Base-by-base conservation (phyloP, 192 early-diverging fungal genomes). In the Rhizophagus prolifer region DNA sequence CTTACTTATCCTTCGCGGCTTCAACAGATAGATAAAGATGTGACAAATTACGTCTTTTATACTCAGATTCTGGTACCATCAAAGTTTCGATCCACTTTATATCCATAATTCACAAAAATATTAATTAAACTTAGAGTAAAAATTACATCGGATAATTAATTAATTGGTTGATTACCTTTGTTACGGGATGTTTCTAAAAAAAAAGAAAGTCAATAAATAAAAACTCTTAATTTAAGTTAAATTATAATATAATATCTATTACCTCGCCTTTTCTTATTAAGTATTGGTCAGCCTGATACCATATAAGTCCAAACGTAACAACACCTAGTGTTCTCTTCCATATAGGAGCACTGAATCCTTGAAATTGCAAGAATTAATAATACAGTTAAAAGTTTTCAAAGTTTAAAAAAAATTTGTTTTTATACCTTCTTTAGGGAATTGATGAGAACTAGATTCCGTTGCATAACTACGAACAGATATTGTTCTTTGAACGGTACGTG, bases 121-220 rank as follows among this genome's bases (percentile, higher is more conserved):
- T 26, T 5, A 21, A 34, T 46, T 46, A 46, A 23, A 46, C 26
- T 46, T 9, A 26, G 9, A 25, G 25, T 50, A 69, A 1, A 44
- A 44, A 12, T 44, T 44, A 10, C 3, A 2, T 67, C 21, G 3
- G 7, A 36, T 67, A 38, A 46, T 23, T 44, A n/a, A 46, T 28
- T 10, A 13, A 70, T n/a, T n/a, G n/a, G n/a, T n/a, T n/a, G n/a
- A 21, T 36, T 26, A 70, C 68, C 44, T 70, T 44, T 50, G 68
- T 70, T 25, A 70, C 44, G 4, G 68, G 68, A 70, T 70, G 68
- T 47, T 70, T 70, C n/a, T 47, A 70, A 50, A 46, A 36, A 38
- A 67, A 9, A 70, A 30, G 26, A 10, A 70, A 47, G 4, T 14
- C 41, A 9, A 47, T n/a, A 26, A n/a, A 46, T 47, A 46, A 28